Evolutionary conservation across 1,284 basidiomycete species (phyloP), one percentile per base, ranked within the genome.

Genomic region (Naganishia albida): DNA sequence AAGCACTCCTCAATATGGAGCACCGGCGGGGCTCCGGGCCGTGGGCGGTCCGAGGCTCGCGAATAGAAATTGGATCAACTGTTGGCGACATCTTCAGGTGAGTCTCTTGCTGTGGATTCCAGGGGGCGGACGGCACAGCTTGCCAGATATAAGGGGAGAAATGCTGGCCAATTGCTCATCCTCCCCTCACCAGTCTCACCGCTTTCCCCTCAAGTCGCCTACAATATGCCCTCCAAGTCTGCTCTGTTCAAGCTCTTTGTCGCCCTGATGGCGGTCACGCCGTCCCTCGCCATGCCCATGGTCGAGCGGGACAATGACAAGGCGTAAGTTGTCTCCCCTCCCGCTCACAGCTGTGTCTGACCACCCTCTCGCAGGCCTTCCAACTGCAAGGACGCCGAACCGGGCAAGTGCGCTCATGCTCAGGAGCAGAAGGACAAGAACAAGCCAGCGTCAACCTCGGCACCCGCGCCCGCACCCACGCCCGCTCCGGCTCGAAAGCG

Each of bases 301-400:
- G 46, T 60, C 6, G 56, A 60, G 25, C 16, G 56, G 20, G 34
- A 50, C 56, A 60, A 60, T 30, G 42, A 46, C 28, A 60, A 60
- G 13, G 23, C 56, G 56, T 60, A 40, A n/a, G 56, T 39, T 8
- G 6, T 44, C 26, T 25, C 15, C 4, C 42, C 3, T 4, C 30
- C 7, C 23, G 18, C 23, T 16, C 16, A 13, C 3, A 12, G 12
- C 13, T 43, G 1, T 7, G 34, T 3, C 46, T 30, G 28, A 49
- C 20, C n/a, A 10, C 26, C 40, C 12, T 25, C 46, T 26, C 23
- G 13, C 20, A 60, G 56, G 0, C 46, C 56, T 2, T 49, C 56
- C 38, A 60, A 60, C 46, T 60, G 56, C 44, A 60, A 60, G 30
- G 38, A 40, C 46, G 28, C 56, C 28, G 56, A 60, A 40, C 56